Percentiles rank a stretch among this genome's conserved stretches.
These are phyloP conservation scores for Cladophialophora bantiana DNA, from an alignment of 2,329 filamentous ascomycete genomes.

Conservation along the genomic window DNA sequence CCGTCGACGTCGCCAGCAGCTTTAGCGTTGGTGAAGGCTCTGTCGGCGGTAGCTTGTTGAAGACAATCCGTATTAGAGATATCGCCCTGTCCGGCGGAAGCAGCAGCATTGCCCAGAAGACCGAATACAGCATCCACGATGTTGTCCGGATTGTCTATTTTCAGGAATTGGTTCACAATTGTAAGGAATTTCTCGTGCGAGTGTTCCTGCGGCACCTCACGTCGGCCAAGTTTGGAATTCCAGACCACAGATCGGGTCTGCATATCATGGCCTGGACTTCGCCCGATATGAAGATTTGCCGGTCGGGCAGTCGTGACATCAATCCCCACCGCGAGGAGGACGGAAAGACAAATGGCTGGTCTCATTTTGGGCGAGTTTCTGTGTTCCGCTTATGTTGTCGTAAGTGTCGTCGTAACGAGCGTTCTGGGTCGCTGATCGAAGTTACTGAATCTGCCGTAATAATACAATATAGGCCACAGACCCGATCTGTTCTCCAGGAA, in stretches of 20 bases:
- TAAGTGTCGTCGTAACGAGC: conserved; percentile 17
- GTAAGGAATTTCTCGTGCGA: conserved; percentile 60
- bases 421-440: background rate
- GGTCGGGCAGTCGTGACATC: conserved; percentile 27
- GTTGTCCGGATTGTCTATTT: conserved; percentile 57
- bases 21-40: conserved; percentile 68
- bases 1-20: conserved; percentile 59
- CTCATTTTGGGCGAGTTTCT: conserved; percentile 25
- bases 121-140: conserved; percentile 60
- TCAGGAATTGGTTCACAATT: conserved; percentile 54
- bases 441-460: conserved; percentile 6
- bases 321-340: conserved; percentile 23
- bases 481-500: conserved; percentile 34
- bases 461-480: conserved; percentile 21
- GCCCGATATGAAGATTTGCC: conserved; percentile 20
- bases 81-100: conserved; percentile 55
- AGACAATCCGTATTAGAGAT: conserved; percentile 65
- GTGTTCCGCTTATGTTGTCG: conserved; percentile 14
- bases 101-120: conserved; percentile 61
- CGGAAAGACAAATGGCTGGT: conserved; percentile 25
- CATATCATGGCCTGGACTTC: conserved; percentile 18
- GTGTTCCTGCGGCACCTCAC: conserved; percentile 66
- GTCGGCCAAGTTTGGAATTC: conserved; percentile 38
- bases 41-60: conserved; percentile 64
- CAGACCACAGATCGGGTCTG: conserved; percentile 17